Percentiles rank a stretch among this genome's conserved stretches.
Evolutionary conservation across 1,284 basidiomycete species (phyloP).

Genomic region (Trichosporon coremiiforme): DNA sequence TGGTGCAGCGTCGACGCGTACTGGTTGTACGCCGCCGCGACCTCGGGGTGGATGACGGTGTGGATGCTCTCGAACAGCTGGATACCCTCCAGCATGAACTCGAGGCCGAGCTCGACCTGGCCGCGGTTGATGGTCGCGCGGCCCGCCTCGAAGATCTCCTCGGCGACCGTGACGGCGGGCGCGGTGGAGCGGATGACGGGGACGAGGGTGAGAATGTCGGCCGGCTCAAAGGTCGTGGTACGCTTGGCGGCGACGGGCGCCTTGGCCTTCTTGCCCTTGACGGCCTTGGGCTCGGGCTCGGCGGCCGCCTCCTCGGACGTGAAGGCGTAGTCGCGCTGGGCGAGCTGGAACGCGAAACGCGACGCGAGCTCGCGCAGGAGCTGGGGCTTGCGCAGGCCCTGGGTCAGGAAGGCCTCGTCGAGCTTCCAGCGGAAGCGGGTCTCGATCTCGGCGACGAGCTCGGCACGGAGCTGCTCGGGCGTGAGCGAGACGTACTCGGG

Average conservation of each 20-base stretch:
- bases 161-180: slow-evolving; percentile 59
- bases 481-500: slow-evolving; percentile 59
- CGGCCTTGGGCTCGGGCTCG: slow-evolving; percentile 36
- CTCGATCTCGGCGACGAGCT: slow-evolving; percentile 57
- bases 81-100: slow-evolving; percentile 62
- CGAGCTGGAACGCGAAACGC: slow-evolving; percentile 62
- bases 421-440: slow-evolving; percentile 60
- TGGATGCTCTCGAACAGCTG: slow-evolving; percentile 63
- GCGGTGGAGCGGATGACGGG: slow-evolving; percentile 61
- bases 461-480: slow-evolving; percentile 56
- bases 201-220: slow-evolving; percentile 61
- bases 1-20: slow-evolving; percentile 59
- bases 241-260: slow-evolving; percentile 29
- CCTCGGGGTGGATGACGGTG: slow-evolving; percentile 63
- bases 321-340: slow-evolving; percentile 60
- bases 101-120: slow-evolving; percentile 59
- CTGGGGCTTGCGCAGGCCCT: slow-evolving; percentile 56
- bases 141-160: slow-evolving; percentile 62
- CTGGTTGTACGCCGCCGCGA: slow-evolving; percentile 60
- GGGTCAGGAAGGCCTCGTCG: slow-evolving; percentile 52
- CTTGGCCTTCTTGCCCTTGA: slow-evolving; percentile 52
- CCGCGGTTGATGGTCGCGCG: slow-evolving; percentile 60
- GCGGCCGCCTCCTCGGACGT: slow-evolving; percentile 37
- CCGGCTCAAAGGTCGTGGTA: slow-evolving; percentile 58
- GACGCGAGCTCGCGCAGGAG: slow-evolving; percentile 61